Percentiles rank a stretch among this genome's conserved stretches.
phyloP scores from a whole-genome alignment of 2,329 filamentous ascomycete genomes.

The Trichoderma lentiforme region DNA sequence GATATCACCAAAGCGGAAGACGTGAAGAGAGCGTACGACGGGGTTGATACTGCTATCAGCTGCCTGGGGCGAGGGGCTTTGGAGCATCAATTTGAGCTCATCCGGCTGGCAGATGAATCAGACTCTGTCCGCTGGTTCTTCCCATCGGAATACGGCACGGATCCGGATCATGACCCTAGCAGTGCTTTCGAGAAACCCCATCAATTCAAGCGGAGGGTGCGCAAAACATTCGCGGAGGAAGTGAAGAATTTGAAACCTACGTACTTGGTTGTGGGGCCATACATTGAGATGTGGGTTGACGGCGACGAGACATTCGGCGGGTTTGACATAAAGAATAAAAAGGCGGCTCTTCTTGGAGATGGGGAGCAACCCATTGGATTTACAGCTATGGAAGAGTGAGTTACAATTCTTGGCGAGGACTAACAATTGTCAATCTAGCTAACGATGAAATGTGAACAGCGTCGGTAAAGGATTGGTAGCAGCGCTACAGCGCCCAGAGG shows the following conservation, averaged over 20 bases:
- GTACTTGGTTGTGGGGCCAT: slow-evolving; percentile 68
- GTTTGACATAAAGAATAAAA: slow-evolving; percentile 56
- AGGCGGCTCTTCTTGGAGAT: slow-evolving; percentile 59
- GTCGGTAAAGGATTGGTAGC: slow-evolving; percentile 65
- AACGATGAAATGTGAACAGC: slow-evolving; percentile 33
- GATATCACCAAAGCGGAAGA: slow-evolving; percentile 37
- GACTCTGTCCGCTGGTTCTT: slow-evolving; percentile 59
- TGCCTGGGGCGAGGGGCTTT: slow-evolving; percentile 63
- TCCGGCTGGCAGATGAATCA: slow-evolving; percentile 55
- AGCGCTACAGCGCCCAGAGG: slow-evolving; percentile 55
- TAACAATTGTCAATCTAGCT: neutral
- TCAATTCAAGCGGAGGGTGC: slow-evolving; percentile 67
- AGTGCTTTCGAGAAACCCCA: slow-evolving; percentile 63
- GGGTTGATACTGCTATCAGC: slow-evolving; percentile 63
- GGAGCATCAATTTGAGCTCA: slow-evolving; percentile 57
- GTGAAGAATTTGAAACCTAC: slow-evolving; percentile 56
- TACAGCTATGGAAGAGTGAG: slow-evolving; percentile 69
- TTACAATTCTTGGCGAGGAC: neutral
- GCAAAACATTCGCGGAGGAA: slow-evolving; percentile 55
- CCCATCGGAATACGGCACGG: slow-evolving; percentile 66
- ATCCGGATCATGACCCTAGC: slow-evolving; percentile 57
- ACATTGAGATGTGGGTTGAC: slow-evolving; percentile 54
- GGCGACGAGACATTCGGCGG: slow-evolving; percentile 39
- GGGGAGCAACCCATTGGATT: slow-evolving; percentile 62
- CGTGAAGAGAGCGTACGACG: slow-evolving; percentile 57